Conservation (phyloP, 129 eudicot species). For the Centaurea solstitialis region DNA sequence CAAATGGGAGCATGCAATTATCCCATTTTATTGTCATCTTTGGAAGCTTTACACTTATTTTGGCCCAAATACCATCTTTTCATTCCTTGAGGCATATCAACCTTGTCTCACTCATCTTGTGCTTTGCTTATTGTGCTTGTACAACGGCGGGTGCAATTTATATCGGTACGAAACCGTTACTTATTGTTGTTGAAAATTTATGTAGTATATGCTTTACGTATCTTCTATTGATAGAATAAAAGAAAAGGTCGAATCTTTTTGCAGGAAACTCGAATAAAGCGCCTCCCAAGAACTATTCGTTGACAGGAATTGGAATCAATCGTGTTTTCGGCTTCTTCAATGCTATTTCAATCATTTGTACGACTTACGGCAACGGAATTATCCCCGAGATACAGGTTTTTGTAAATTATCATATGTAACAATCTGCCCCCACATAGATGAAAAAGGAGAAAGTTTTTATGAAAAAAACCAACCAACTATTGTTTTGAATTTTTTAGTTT, state of each 20-base stretch:
- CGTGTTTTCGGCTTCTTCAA: constrained; percentile 62
- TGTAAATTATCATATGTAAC: not conserved
- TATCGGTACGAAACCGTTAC: constrained; percentile 46
- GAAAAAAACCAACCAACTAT: too few species aligned
- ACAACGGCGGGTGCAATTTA: constrained; percentile 71
- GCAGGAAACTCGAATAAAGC: constrained; percentile 50
- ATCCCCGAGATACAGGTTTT: constrained; percentile 81
- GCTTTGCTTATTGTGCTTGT: constrained; percentile 75
- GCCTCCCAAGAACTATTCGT: constrained; percentile 54
- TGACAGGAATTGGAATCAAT: constrained; percentile 42
- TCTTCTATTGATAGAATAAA: not conserved
- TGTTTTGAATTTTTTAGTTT: too few species aligned
- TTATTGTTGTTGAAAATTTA: not conserved
- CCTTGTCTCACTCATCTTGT: constrained; percentile 59
- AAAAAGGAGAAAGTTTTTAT: not conserved
- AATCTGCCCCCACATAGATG: not conserved
- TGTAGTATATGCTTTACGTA: not conserved
- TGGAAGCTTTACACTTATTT: constrained; percentile 57
- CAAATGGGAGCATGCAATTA: constrained; percentile 70
- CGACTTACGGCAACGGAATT: constrained; percentile 78
- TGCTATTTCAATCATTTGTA: constrained; percentile 71
- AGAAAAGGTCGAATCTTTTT: not conserved
- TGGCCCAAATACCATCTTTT: constrained; percentile 78
- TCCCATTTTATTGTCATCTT: constrained; percentile 56
- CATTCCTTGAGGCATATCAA: constrained; percentile 82